Conservation (phyloP, 306 rosid genomes). For the Clitoria ternatea region DNA sequence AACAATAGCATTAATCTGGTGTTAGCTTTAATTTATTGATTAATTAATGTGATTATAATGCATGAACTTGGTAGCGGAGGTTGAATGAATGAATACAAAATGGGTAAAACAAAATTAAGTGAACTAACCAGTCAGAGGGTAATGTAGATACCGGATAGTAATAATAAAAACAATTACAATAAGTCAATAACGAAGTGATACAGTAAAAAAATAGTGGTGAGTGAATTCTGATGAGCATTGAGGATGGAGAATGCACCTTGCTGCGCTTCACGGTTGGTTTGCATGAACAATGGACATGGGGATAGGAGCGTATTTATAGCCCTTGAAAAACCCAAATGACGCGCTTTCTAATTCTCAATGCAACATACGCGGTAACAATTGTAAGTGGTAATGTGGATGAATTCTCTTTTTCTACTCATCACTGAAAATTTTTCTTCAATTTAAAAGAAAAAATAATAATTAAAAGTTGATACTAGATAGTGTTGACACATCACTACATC, state of each 20-base stretch:
- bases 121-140: slow-evolving; percentile 21
- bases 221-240: slow-evolving; percentile 1
- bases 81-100: neutral
- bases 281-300: slow-evolving; percentile 23
- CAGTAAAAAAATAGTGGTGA: neutral
- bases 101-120: slow-evolving; percentile 25
- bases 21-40: neutral
- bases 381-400: neutral
- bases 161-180: slow-evolving; percentile 13
- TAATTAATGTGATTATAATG: neutral
- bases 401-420: neutral
- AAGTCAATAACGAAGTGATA: slow-evolving; percentile 4
- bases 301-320: slow-evolving; percentile 29
- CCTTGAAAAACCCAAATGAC: slow-evolving; percentile 10
- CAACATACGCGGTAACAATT: neutral
- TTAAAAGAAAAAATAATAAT: neutral
- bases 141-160: neutral
- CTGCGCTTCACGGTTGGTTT: slow-evolving; percentile 1
- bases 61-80: neutral
- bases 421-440: neutral
- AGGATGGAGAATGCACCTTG: slow-evolving; percentile 8
- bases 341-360: slow-evolving; percentile 30
- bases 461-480: neutral
- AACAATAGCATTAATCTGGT: neutral
- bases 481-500: neutral